Evolutionary conservation across 257 asterid genomes (phyloP).

Genomic region (Solanum sejunctum): DNA sequence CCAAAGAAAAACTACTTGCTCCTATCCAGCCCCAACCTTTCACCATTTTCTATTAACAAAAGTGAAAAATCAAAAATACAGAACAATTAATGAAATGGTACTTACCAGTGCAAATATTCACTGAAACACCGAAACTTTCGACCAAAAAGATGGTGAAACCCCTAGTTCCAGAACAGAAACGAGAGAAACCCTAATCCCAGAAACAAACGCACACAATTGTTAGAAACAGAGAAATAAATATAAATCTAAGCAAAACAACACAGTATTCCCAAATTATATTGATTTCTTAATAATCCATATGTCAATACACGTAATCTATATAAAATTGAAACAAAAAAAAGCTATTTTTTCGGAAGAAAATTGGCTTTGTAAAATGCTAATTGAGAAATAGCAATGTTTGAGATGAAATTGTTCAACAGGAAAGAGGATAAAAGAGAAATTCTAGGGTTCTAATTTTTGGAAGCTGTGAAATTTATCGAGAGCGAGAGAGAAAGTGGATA

Average conservation of each 20-base stretch:
- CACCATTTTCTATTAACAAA: background rate
- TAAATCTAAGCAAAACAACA: background rate
- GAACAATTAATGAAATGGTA: background rate
- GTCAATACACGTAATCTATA: background rate
- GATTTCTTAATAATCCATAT: background rate
- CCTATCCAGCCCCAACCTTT: background rate
- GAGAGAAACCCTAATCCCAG: conserved; percentile 4
- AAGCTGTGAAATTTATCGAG: background rate
- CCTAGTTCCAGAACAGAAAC: background rate
- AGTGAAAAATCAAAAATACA: background rate
- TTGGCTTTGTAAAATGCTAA: background rate
- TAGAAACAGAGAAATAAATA: background rate
- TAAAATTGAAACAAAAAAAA: background rate
- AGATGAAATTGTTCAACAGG: background rate
- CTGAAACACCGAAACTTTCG: background rate
- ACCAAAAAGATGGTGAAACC: background rate
- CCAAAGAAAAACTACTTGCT: background rate
- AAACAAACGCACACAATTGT: background rate
- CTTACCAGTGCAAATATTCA: background rate
- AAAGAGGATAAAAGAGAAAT: background rate
- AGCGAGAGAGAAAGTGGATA: background rate
- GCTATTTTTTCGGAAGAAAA: background rate
- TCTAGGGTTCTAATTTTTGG: background rate
- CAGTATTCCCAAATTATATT: background rate
- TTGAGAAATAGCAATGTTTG: background rate